A percentile compares a stretch with the other conserved stretches of the same genome.
Evolutionary conservation across 2,329 filamentous ascomycete species (phyloP).

Genomic region (Dactylonectria macrodidyma): DNA sequence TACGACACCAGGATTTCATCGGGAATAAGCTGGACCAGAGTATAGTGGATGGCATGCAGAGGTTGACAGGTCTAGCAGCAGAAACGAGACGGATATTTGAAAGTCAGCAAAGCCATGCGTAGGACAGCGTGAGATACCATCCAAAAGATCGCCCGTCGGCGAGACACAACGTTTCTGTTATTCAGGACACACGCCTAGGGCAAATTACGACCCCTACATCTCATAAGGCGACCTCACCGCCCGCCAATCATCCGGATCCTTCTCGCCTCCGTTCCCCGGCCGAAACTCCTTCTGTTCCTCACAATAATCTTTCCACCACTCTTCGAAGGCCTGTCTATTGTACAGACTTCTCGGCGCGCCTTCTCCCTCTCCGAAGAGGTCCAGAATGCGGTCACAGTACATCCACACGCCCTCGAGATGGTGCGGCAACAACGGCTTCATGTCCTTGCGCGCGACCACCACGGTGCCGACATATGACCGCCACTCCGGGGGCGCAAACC

Average conservation of each 20-base stretch:
- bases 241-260: neutral
- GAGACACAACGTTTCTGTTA: neutral
- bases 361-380: neutral
- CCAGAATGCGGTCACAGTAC: no score
- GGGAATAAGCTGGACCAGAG: no score
- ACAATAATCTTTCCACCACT: slow-evolving; percentile 16
- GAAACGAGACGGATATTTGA: no score
- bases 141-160: neutral
- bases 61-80: no score
- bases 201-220: neutral
- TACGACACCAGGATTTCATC: neutral
- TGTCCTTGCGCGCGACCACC: neutral
- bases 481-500: slow-evolving; percentile 14
- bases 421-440: slow-evolving; percentile 10
- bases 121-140: neutral
- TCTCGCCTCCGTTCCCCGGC: neutral
- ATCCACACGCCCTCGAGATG: neutral
- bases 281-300: neutral
- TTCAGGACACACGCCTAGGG: neutral
- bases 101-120: no score
- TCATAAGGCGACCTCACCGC: neutral
- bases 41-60: no score
- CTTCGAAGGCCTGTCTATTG: slow-evolving; percentile 10
- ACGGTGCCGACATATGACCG: slow-evolving; percentile 11
- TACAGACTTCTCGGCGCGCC: neutral